Evolutionary conservation across 2,329 filamentous ascomycete species (phyloP), one percentile per base, ranked within the genome.

Genomic region (Blumeriella jaapii): DNA sequence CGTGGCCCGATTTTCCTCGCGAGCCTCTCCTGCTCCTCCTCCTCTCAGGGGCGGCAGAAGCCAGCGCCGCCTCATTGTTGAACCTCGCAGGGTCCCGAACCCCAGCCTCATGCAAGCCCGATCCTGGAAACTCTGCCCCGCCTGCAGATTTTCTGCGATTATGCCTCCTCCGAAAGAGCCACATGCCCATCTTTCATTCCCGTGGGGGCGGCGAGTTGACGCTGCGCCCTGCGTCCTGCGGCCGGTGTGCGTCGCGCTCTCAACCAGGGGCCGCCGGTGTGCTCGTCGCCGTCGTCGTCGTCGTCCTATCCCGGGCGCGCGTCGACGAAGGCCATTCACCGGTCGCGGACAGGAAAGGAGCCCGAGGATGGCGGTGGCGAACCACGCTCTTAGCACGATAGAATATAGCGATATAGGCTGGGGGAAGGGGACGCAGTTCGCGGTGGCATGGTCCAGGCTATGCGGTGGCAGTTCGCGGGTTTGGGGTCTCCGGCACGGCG

Each of bases 111-210:
- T 59, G 61, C 47, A 57, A 59, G 66, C 55, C 74, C 66, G 52
- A 66, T 59, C 51, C 69, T 69, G 40, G 68, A 61, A 47, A 70
- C 59, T 48, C 68, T 68, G 49, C 67, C 69, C 58, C 73, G 48
- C 61, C 62, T 41, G 63, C 33, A 44, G 65, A 59, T 54, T 68
- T 65, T 60, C 66, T 74, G 60, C 77, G 77, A 59, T 75, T 78
- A 61, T 71, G 78, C 61, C 70, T 78, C 54, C 79, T 76, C 60
- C 78, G 69, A 60, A 93, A 93, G 42, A 78, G 82, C 85, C 84
- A 93, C 59, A 87, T 64, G 56, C 78, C 74, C 82, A 89, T 89
- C 31, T 46, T 56, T 47, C 50, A 50, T 52, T 53, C 40, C 37
- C 44, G 39, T 29, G 32, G 31, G 19, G 28, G 35, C 36, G 19